Evolutionary conservation across 345 rosid species (phyloP), one percentile per base, ranked within the genome.

Genomic region (Draba incana): DNA sequence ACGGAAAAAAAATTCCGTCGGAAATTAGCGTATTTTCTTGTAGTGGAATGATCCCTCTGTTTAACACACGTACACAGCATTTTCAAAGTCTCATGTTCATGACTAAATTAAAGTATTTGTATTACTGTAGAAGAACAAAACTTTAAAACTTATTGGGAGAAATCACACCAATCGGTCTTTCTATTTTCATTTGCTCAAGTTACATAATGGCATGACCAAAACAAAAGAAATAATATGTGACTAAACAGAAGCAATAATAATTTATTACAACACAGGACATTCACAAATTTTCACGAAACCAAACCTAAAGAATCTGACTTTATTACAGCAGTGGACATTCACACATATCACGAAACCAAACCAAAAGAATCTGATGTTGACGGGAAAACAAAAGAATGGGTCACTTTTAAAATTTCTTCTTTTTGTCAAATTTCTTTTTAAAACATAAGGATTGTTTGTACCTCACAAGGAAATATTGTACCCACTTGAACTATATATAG

Each of bases 341-440:
- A 70, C 27, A 52, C 11, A 11, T 55, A 44, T 47, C 43, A 55
- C 24, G 10, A 53, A 63, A 46, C 31, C 28, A 55, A 63, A 71
- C 51, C 51, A 71, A 64, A 72, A 72, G 76, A 56, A 72, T 72
- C 57, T 54, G 70, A 72, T 64, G 76, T 71, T 20, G 57, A 62
- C 11, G 28, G 35, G 3, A 64, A 56, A 15, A 60, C 58, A 28
- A 64, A 72, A 63, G 44, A 38, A 56, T 64, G 59, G 45, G 64
- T 54, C 64, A 56, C 70, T 71, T 54, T 71, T 11, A 71, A 63
- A 63, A 64, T 71, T 64, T 71, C 76, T 57, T 25, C 8, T 55
- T 71, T 71, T 71, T 6, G 50, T 45, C 58, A 72, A 64, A n/a
- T n/a, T n/a, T n/a, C n/a, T n/a, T 8, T 27, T 52, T 56, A 39